Evolutionary conservation across 2,329 filamentous ascomycete genomes (phyloP), one percentile per base, ranked within the genome.

Genomic region (Sarocladium kiliense): DNA sequence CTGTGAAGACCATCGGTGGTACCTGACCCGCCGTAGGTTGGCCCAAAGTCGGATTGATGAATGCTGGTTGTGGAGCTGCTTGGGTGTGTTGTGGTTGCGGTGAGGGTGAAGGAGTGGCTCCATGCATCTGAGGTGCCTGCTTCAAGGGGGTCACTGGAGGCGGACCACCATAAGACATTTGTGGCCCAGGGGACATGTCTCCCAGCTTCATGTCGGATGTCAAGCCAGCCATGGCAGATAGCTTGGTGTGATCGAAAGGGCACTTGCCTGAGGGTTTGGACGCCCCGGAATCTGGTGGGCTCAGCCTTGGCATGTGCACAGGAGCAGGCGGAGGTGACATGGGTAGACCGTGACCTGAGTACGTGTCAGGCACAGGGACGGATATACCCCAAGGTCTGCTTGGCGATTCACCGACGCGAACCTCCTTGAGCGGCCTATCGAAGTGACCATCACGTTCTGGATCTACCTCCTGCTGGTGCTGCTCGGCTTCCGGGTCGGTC

Each of bases 381-480:
- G 84, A 83, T 54, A 97, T 96, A 5, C 92, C 92, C 92, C 92
- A 97, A 14, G 93, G 93, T 44, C 93, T 81, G 68, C 89, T 96
- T 4, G 93, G 93, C 14, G 90, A 96, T 71, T 97, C 93, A 42
- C 93, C 93, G 21, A 97, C 85, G n/a, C 93, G 81, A 10, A 97
- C 83, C 63, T 97, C 93, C 66, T 93, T 90, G 54, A 97, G 70
- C 0, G 89, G 86, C 44, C 92, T 82, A 61, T 96, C 91, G 66
- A 96, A 97, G 64, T 86, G 88, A 56, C 85, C 80, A 59, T 85
- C 78, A 56, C 91, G 81, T 44, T 85, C 81, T 2, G 81, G 77
- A 12, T 77, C 74, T 2, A 50, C 54, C 3, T 58, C 72, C 16
- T 73, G 71, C 27, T 68, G 71, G 21, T 68, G 65, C 16, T 73